Conservation (phyloP, 163 green algal genomes). For the Coccomyxa subellipsoidea region DNA sequence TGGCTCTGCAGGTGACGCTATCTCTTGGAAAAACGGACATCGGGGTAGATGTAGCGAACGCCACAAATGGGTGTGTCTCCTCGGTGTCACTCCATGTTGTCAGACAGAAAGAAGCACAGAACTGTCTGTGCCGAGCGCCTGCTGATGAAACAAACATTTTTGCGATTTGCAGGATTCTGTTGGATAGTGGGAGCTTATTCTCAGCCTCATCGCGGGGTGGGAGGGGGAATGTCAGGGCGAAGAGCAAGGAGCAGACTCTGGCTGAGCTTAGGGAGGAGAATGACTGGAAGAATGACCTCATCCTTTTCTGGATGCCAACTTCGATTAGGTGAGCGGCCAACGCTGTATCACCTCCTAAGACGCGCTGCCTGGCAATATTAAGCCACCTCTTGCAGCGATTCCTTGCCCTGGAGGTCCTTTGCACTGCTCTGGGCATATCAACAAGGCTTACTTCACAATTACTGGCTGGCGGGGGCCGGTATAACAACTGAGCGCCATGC, state of each 20-base stretch:
- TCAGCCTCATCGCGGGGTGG: background rate
- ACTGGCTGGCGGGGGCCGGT: too few species aligned
- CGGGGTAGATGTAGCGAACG: background rate
- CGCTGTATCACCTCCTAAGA: too few species aligned
- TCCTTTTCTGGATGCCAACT: slow-evolving; percentile 59
- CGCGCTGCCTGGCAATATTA: too few species aligned
- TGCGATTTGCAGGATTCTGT: background rate
- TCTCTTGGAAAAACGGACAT: background rate
- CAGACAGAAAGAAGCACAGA: too few species aligned
- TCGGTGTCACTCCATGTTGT: background rate
- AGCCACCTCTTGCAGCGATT: too few species aligned
- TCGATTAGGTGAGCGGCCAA: slow-evolving; percentile 10
- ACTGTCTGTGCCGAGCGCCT: too few species aligned
- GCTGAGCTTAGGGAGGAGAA: slow-evolving; percentile 61
- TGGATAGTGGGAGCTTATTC: background rate
- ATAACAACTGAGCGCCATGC: too few species aligned
- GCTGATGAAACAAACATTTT: background rate
- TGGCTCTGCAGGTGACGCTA: background rate
- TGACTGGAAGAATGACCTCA: slow-evolving; percentile 79
- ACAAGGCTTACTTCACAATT: too few species aligned
- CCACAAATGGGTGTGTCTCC: background rate
- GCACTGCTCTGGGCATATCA: too few species aligned
- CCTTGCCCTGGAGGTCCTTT: too few species aligned
- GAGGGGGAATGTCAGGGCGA: background rate
- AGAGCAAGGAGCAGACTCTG: background rate